Evolutionary conservation across 192 early-diverging fungal species (phyloP), one percentile per base, ranked within the genome.

Genomic region (Coemansia reversa): DNA sequence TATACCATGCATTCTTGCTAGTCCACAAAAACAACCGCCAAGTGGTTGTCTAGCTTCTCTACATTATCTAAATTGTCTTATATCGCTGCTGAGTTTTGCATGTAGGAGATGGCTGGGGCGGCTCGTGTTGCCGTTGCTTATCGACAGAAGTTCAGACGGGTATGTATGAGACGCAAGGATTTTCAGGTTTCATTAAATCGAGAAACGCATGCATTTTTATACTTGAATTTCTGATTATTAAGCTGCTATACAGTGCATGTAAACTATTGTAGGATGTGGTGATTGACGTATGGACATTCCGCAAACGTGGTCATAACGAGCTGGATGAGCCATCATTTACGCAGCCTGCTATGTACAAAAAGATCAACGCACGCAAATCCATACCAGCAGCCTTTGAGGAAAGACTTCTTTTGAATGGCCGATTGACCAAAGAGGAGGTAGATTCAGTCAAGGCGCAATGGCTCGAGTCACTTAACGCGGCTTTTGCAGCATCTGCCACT

Each of bases 321-420:
- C 71, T 98, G 23, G 96, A 98, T 67, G 96, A 98, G 80, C 96
- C 96, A 7, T 89, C 90, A 27, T 98, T 93, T 74, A 98, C 96
- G 0, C 96, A 98, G 75, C 96, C 96, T 1, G 60, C 84, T 35
- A 98, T 98, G 96, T 98, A 98, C 83, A 87, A 89, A 60, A 87
- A 86, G 48, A 97, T 98, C 61, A 84, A 91, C 52, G 74, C 84
- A 0, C 89, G 90, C 28, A 87, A 84, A 51, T 90, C 87, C 32
- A 93, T 95, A 8, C 93, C 95, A 16, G 83, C 82, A 12, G 66
- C 89, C 51, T 98, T 93, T 69, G 93, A 98, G 69, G 83, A 91
- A 23, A 63, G 25, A 58, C 72, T 80, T 5, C 58, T 80, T 45
- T 23, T 62, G 2, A 65, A 51, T n/a, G 71, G 71, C 39, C 33